phyloP scores from a whole-genome alignment of 2,329 filamentous ascomycete species.

The Amauroascus niger region DNA sequence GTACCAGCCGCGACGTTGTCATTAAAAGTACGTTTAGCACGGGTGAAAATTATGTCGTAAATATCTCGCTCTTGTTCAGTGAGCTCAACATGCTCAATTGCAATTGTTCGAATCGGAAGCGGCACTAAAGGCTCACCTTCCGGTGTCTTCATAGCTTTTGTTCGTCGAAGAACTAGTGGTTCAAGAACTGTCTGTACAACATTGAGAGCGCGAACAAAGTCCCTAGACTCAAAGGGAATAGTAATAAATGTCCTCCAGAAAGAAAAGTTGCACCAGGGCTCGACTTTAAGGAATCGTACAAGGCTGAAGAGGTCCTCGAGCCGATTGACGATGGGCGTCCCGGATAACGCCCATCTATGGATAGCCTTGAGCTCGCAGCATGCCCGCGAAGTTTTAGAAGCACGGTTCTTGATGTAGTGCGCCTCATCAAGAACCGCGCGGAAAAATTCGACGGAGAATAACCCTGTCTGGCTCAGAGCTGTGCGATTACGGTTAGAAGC shows the following conservation, averaged over 20 bases:
- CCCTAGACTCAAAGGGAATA: slow-evolving; percentile 87
- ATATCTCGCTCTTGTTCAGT: slow-evolving; percentile 78
- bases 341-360: slow-evolving; percentile 88
- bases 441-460: slow-evolving; percentile 92
- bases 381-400: slow-evolving; percentile 87
- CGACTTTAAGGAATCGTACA: slow-evolving; percentile 82
- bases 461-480: slow-evolving; percentile 52
- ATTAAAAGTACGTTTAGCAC: slow-evolving; percentile 73
- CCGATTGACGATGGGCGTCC: slow-evolving; percentile 92
- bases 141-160: slow-evolving; percentile 97
- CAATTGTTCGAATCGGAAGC: slow-evolving; percentile 67
- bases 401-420: slow-evolving; percentile 81
- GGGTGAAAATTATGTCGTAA: slow-evolving; percentile 79
- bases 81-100: slow-evolving; percentile 80
- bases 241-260: slow-evolving; percentile 99
- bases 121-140: slow-evolving; percentile 71
- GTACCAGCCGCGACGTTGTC: slow-evolving; percentile 86
- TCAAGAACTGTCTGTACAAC: slow-evolving; percentile 96
- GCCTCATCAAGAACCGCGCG: slow-evolving; percentile 91
- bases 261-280: slow-evolving; percentile 97
- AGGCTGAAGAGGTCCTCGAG: slow-evolving; percentile 91
- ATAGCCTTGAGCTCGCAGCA: slow-evolving; percentile 81
- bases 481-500: slow-evolving; percentile 50
- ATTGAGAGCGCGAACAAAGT: slow-evolving; percentile 85
- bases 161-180: slow-evolving; percentile 85